These are phyloP conservation scores for Neoboletus subvelutipes DNA, from an alignment of 768 basidiomycete species.

Conservation along the genomic window DNA sequence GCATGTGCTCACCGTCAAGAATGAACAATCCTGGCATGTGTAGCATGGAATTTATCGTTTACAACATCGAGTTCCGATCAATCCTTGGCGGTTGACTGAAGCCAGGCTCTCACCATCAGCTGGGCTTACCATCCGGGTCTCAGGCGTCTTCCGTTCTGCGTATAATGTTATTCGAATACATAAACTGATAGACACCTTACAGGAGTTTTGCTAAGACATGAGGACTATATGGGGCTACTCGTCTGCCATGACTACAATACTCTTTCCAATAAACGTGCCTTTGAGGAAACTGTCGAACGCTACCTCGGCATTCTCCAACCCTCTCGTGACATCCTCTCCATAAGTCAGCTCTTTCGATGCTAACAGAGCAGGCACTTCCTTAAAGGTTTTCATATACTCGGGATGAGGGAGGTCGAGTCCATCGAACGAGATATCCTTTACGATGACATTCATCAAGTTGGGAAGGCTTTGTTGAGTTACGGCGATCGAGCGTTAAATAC, in stretches of 20 bases:
- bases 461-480: neutral
- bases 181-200: neutral
- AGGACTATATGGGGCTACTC: neutral
- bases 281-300: constrained; percentile 4
- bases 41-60: neutral
- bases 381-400: constrained; percentile 43
- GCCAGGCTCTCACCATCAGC: neutral
- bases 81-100: neutral
- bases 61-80: neutral
- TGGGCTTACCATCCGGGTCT: neutral
- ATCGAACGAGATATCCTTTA: constrained; percentile 40
- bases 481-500: neutral
- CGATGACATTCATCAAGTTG: neutral
- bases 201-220: no score
- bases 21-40: neutral
- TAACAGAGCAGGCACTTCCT: constrained; percentile 39
- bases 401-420: constrained; percentile 31
- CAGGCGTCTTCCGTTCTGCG: neutral
- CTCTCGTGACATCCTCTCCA: constrained; percentile 44
- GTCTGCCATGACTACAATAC: constrained; percentile 4
- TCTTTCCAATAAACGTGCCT: no score
- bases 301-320: constrained; percentile 36
- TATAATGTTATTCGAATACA: neutral
- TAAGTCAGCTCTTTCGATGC: constrained; percentile 48
- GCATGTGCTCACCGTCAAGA: neutral